Evolutionary conservation across 2,329 filamentous ascomycete genomes (phyloP), one percentile per base, ranked within the genome.

Genomic region (Aspergillus ruber): DNA sequence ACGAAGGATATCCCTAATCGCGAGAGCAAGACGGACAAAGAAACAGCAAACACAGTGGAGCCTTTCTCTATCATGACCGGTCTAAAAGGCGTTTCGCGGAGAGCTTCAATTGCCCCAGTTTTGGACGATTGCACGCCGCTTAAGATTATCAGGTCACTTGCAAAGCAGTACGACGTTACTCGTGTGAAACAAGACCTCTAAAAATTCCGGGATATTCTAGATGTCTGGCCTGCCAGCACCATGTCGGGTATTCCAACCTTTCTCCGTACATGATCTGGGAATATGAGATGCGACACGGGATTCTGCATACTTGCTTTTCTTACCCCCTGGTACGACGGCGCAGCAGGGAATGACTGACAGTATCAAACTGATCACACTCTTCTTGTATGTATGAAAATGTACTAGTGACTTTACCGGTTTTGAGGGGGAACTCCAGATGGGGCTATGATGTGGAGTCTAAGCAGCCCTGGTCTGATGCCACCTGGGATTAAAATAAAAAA

Each of bases 121-220:
- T 47, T 45, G 54, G 48, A 21, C 44, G 53, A 50, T 46, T 57
- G 49, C 48, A 36, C 53, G 52, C 61, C 48, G 48, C 54, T 53
- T 53, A 60, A 55, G 56, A 48, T 53, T 55, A 65, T 59, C 56
- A 60, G 56, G 58, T 56, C 57, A 59, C 60, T 53, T 54, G 50
- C 43, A 54, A 29, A 43, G 46, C 52, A 46, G 62, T 68, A 61
- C 59, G 61, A 67, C 65, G 66, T 68, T 68, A 66, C 65, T 56
- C 59, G 61, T 29, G 66, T 69, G 64, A 58, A 61, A 68, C 65
- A 55, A 57, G 50, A 52, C 47, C 56, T 64, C 57, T 57, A 55
- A 63, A 20, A 60, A 58, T 51, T 55, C 59, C 57, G 52, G 56
- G 57, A 46, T 46, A 53, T 52, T 53, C 45, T 51, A 53, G 36